Evolutionary conservation across 768 basidiomycete genomes (phyloP).

Genomic region (Fibroporia radiculosa): DNA sequence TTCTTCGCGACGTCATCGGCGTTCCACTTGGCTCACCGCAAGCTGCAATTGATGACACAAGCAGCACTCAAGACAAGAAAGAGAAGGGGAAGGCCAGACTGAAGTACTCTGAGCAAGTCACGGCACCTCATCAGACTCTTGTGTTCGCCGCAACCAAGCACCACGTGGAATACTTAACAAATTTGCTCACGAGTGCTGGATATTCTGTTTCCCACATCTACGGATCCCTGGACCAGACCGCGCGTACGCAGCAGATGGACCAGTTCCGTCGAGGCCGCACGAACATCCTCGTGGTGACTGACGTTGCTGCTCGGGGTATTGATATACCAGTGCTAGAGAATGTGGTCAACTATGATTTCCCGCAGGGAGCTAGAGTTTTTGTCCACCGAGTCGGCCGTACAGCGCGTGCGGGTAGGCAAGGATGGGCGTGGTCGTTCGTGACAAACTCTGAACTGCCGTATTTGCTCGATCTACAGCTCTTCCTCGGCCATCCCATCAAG

Average conservation of each 20-base stretch:
- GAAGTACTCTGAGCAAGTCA: conserved; percentile 35
- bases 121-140: conserved; percentile 83
- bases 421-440: conserved; percentile 96
- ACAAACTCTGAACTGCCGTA: conserved; percentile 82
- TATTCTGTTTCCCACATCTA: conserved; percentile 94
- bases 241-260: conserved; percentile 86
- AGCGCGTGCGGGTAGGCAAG: conserved; percentile 88
- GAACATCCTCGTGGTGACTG: conserved; percentile 88
- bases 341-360: conserved; percentile 98
- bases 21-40: conserved; percentile 51
- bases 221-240: conserved; percentile 88
- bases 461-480: conserved; percentile 87
- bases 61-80: conserved; percentile 27
- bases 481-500: conserved; percentile 74
- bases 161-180: conserved; percentile 90
- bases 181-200: conserved; percentile 69
- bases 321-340: conserved; percentile 96
- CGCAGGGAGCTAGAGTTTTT: conserved; percentile 87
- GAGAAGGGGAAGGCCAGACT: conserved; percentile 44
- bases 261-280: conserved; percentile 77
- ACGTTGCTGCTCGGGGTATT: conserved; percentile 96
- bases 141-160: conserved; percentile 97
- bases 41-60: conserved; percentile 22
- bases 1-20: conserved; percentile 82
- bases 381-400: conserved; percentile 97